phyloP scores from a whole-genome alignment of 495 filamentous ascomycete genomes.

The Penicillium bialowiezense region DNA sequence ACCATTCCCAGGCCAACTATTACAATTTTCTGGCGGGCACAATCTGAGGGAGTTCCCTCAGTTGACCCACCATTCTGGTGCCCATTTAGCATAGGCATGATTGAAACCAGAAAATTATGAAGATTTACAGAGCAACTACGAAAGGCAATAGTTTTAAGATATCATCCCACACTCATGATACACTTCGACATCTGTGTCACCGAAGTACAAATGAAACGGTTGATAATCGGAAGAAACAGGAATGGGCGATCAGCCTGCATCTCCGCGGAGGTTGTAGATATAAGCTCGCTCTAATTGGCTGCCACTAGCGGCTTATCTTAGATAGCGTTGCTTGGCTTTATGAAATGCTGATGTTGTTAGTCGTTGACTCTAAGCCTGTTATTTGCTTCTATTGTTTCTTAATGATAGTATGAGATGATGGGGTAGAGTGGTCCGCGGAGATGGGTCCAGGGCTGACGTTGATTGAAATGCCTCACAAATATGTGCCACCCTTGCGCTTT shows the following conservation, averaged over 20 bases:
- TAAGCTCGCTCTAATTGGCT: conserved; percentile 1
- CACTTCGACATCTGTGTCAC: background rate
- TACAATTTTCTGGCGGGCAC: conserved; percentile 64
- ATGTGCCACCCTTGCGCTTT: too few relatives aligned
- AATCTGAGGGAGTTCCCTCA: conserved; percentile 12
- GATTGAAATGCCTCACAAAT: too few relatives aligned
- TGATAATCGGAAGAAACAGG: conserved; percentile 10
- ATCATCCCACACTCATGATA: too few relatives aligned
- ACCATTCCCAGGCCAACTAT: conserved; percentile 96
- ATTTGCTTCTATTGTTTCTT: too few relatives aligned
- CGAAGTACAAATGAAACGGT: background rate
- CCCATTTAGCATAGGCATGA: conserved; percentile 37
- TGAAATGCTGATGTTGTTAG: background rate
- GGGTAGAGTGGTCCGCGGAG: too few relatives aligned
- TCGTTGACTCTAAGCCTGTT: too few relatives aligned
- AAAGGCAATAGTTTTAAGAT: conserved; percentile 13
- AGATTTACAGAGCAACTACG: background rate
- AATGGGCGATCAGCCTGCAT: background rate
- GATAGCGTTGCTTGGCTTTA: background rate
- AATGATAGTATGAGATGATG: too few relatives aligned
- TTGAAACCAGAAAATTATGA: conserved; percentile 2
- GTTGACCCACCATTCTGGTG: conserved; percentile 29
- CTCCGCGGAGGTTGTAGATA: conserved; percentile 16
- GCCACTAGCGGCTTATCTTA: background rate
- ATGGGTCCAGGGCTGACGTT: too few relatives aligned